Evolutionary conservation across 495 filamentous ascomycete genomes (phyloP).

Genomic region (Opeltia flavorubescens): DNA sequence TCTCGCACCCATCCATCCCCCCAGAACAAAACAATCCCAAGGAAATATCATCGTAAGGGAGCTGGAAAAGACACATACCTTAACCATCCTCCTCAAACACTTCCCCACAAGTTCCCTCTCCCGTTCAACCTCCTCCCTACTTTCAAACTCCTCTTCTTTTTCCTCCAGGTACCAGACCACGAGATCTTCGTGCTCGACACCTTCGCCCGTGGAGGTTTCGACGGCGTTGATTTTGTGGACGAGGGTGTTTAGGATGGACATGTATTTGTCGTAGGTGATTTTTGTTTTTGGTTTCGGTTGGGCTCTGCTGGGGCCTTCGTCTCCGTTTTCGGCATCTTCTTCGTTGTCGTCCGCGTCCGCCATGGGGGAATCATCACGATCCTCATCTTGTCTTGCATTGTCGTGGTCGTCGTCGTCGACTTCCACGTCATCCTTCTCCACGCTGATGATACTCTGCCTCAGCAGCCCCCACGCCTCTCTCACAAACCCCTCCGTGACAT

Average conservation of each 20-base stretch:
- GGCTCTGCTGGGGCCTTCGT: slow-evolving; percentile 19
- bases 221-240: slow-evolving; percentile 72
- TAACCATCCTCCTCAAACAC: slow-evolving; percentile 91
- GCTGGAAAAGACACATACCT: slow-evolving; percentile 42
- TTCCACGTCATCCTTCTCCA: slow-evolving; percentile 96
- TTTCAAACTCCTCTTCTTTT: slow-evolving; percentile 69
- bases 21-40: not conserved
- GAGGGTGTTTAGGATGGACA: slow-evolving; percentile 71
- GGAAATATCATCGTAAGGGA: not conserved
- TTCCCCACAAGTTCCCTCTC: slow-evolving; percentile 71
- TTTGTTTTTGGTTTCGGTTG: slow-evolving; percentile 53
- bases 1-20: no score
- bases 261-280: slow-evolving; percentile 92
- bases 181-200: slow-evolving; percentile 77
- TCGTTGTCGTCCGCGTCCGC: slow-evolving; percentile 18
- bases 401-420: slow-evolving; percentile 75
- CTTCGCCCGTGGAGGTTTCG: slow-evolving; percentile 56
- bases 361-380: not conserved
- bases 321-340: slow-evolving; percentile 28
- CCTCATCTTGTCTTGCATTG: slow-evolving; percentile 18
- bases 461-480: slow-evolving; percentile 82
- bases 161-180: slow-evolving; percentile 90
- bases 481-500: slow-evolving; percentile 73
- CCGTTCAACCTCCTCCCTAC: slow-evolving; percentile 60
- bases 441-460: slow-evolving; percentile 86